A percentile compares a stretch with the other conserved stretches of the same genome.
phyloP scores from a whole-genome alignment of 768 basidiomycete species.

The Termitomyces sp. region DNA sequence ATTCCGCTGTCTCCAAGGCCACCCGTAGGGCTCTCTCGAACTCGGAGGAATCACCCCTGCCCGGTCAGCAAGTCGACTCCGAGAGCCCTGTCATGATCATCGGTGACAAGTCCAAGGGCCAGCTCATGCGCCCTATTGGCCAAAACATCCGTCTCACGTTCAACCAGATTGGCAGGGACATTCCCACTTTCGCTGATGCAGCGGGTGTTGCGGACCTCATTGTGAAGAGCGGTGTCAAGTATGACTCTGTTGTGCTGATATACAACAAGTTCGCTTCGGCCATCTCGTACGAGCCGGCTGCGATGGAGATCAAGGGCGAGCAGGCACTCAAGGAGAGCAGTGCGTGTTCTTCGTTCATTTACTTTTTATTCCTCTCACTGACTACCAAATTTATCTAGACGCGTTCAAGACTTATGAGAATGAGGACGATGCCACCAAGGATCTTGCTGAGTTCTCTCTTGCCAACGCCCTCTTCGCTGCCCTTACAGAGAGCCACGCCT shows the following conservation, averaged over 20 bases:
- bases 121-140: conserved; percentile 67
- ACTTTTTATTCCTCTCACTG: not conserved
- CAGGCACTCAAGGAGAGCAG: conserved; percentile 77
- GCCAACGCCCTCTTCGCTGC: conserved; percentile 96
- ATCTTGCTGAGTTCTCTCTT: conserved; percentile 91
- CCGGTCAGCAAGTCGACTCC: conserved; percentile 45
- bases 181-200: conserved; percentile 96
- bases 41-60: conserved; percentile 46
- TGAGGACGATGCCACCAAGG: conserved; percentile 93
- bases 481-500: conserved; percentile 92
- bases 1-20: conserved; percentile 92
- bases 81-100: conserved; percentile 80
- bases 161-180: conserved; percentile 97
- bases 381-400: conserved; percentile 35
- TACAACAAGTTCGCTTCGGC: conserved; percentile 89
- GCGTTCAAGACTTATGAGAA: conserved; percentile 96
- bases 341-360: conserved; percentile 33
- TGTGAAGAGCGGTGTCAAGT: conserved; percentile 77
- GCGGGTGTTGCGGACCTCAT: conserved; percentile 92
- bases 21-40: conserved; percentile 70
- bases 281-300: conserved; percentile 81
- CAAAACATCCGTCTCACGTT: conserved; percentile 79
- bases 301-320: conserved; percentile 78
- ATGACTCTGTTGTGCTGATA: conserved; percentile 79
- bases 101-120: conserved; percentile 97